phyloP scores from a whole-genome alignment of 257 asterid species.

The Fraxinus quadrangulata region DNA sequence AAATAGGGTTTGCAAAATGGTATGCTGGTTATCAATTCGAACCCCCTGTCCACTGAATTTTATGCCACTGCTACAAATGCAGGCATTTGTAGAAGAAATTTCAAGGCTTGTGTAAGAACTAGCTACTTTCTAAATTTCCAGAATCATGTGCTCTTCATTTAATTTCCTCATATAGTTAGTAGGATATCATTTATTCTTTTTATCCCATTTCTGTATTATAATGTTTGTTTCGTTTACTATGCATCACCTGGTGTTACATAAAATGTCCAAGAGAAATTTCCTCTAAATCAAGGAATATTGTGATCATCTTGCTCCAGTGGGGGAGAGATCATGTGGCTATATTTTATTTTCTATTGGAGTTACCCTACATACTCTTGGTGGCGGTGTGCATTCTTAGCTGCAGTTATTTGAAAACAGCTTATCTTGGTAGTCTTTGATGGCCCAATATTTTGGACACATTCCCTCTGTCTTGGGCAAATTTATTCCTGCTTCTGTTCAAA shows the following conservation, averaged over 20 bases:
- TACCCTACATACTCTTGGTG: background rate
- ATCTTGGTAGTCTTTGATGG: background rate
- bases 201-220: background rate
- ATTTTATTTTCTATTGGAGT: background rate
- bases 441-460: background rate
- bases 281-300: background rate
- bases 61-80: conserved; percentile 6
- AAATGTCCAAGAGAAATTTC: background rate
- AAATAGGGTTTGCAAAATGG: background rate
- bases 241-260: background rate
- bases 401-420: background rate
- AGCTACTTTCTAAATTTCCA: background rate
- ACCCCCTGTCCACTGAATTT: background rate
- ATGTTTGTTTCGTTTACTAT: background rate
- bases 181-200: background rate
- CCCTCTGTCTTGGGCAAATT: background rate
- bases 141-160: background rate
- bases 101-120: background rate
- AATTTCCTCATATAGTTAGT: background rate
- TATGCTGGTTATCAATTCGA: conserved; percentile 11
- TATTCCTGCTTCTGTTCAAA: conserved; percentile 24
- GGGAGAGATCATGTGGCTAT: background rate
- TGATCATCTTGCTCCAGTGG: background rate
- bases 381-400: background rate
- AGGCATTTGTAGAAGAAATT: conserved; percentile 20